Evolutionary conservation across 1,284 basidiomycete species (phyloP).

Genomic region (Porogramme epimiltina): DNA sequence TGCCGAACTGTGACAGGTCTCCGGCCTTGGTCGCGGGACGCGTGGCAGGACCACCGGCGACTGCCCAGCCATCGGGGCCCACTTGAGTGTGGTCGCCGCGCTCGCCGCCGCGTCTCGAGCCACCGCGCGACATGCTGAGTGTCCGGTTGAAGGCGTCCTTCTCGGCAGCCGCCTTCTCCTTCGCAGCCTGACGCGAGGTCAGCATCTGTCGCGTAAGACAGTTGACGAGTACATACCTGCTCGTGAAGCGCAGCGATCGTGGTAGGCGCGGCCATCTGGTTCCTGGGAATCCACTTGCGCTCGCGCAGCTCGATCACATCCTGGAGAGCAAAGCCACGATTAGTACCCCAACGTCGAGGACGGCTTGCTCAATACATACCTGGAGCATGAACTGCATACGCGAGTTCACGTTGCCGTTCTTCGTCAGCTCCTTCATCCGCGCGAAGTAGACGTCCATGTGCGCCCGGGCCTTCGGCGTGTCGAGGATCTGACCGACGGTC

Average conservation of each 20-base stretch:
- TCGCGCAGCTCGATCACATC: slow-evolving; percentile 84
- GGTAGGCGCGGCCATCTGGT: slow-evolving; percentile 80
- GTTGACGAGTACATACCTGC: slow-evolving; percentile 57
- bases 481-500: slow-evolving; percentile 86
- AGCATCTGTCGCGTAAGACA: not conserved
- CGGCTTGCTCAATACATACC: slow-evolving; percentile 49
- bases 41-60: slow-evolving; percentile 62
- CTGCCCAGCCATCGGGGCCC: slow-evolving; percentile 86
- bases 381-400: slow-evolving; percentile 96
- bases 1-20: slow-evolving; percentile 87
- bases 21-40: slow-evolving; percentile 74
- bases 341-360: not conserved
- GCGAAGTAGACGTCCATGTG: slow-evolving; percentile 95
- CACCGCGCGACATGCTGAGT: slow-evolving; percentile 70
- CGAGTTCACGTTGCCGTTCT: slow-evolving; percentile 75
- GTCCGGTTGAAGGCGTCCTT: slow-evolving; percentile 58
- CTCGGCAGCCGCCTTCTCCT: slow-evolving; percentile 70
- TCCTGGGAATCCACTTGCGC: slow-evolving; percentile 80
- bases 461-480: slow-evolving; percentile 76
- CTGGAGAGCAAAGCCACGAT: slow-evolving; percentile 11
- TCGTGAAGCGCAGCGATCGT: slow-evolving; percentile 92
- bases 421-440: slow-evolving; percentile 82
- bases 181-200: slow-evolving; percentile 50
- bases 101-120: slow-evolving; percentile 86
- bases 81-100: slow-evolving; percentile 56